phyloP scores from a whole-genome alignment of 2,329 filamentous ascomycete genomes.

The Pseudogymnoascus sp. region DNA sequence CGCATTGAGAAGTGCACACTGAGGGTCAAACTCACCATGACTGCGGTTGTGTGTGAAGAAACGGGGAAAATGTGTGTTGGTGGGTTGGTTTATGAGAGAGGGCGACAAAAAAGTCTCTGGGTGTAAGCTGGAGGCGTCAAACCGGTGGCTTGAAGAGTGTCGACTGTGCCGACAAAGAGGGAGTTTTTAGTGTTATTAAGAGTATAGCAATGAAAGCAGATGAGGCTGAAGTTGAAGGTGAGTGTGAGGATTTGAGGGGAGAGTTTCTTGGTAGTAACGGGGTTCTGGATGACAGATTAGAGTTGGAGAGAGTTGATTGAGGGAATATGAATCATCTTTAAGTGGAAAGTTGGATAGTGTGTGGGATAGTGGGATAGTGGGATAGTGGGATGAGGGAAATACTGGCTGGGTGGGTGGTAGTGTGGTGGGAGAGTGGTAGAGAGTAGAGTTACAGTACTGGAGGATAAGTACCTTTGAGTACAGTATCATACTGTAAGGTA shows the following conservation, averaged over 20 bases:
- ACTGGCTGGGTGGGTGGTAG: not conserved
- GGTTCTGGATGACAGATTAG: not conserved
- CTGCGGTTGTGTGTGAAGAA: slow-evolving; percentile 12
- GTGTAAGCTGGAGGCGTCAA: not conserved
- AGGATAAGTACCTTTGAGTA: not conserved
- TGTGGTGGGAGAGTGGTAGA: not conserved
- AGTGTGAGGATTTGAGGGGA: too few relatives aligned
- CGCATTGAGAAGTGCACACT: not conserved
- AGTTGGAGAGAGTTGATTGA: not conserved
- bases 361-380: not conserved
- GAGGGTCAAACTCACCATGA: slow-evolving; percentile 13
- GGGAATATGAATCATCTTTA: slow-evolving; percentile 11
- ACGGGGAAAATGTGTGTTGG: slow-evolving; percentile 4
- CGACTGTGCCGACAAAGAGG: slow-evolving; percentile 2
- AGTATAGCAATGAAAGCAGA: not conserved
- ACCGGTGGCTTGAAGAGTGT: not conserved
- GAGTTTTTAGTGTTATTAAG: slow-evolving; percentile 4
- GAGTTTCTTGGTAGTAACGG: not conserved
- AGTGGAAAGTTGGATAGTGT: slow-evolving; percentile 5
- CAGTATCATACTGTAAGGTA: not conserved
- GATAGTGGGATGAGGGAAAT: slow-evolving; percentile 10
- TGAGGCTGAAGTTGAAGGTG: too few relatives aligned
- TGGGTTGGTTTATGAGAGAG: not conserved
- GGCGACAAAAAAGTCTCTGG: slow-evolving; percentile 8
- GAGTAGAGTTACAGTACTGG: too few relatives aligned